Evolutionary conservation across 805 yeast genomes (phyloP).

Genomic region (Candida odintsovae): DNA sequence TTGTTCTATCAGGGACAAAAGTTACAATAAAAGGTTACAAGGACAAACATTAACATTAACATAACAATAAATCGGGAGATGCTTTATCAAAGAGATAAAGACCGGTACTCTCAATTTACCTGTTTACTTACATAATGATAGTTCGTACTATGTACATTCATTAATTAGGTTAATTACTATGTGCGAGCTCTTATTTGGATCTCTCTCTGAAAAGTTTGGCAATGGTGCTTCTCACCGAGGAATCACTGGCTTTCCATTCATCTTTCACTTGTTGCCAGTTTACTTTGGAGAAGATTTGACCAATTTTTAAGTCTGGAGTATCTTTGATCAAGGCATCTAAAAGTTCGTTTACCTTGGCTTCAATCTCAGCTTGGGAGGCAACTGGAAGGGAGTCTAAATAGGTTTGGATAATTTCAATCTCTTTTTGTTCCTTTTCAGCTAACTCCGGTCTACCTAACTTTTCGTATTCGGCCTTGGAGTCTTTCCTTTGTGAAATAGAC

Average conservation of each 20-base stretch:
- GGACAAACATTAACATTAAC: too few relatives aligned
- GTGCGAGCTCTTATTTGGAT: too few relatives aligned
- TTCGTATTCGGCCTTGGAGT: constrained; percentile 42
- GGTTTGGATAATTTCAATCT: constrained; percentile 35
- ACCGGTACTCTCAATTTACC: too few relatives aligned
- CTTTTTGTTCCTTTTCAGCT: constrained; percentile 45
- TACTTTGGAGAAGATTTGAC: constrained; percentile 27
- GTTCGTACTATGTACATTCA: too few relatives aligned
- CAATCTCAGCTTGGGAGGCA: constrained; percentile 41
- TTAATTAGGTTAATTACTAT: too few relatives aligned
- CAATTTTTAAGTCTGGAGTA: constrained; percentile 20
- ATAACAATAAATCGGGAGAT: too few relatives aligned
- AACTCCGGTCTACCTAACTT: constrained; percentile 44
- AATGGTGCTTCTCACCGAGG: constrained; percentile 26
- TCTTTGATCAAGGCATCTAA: constrained; percentile 17
- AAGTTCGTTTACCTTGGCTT: constrained; percentile 25
- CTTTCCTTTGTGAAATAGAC: constrained; percentile 42
- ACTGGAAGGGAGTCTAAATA: constrained; percentile 40
- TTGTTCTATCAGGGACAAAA: too few relatives aligned
- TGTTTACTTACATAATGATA: too few relatives aligned
- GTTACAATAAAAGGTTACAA: too few relatives aligned
- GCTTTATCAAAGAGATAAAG: too few relatives aligned
- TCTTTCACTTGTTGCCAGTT: constrained; percentile 27
- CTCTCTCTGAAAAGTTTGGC: constrained; percentile 18
- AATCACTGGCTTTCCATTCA: constrained; percentile 34